A percentile compares a stretch with the other conserved stretches of the same genome.
Evolutionary conservation across 1,284 basidiomycete species (phyloP).

Genomic region (Mycosarcoma maydis): DNA sequence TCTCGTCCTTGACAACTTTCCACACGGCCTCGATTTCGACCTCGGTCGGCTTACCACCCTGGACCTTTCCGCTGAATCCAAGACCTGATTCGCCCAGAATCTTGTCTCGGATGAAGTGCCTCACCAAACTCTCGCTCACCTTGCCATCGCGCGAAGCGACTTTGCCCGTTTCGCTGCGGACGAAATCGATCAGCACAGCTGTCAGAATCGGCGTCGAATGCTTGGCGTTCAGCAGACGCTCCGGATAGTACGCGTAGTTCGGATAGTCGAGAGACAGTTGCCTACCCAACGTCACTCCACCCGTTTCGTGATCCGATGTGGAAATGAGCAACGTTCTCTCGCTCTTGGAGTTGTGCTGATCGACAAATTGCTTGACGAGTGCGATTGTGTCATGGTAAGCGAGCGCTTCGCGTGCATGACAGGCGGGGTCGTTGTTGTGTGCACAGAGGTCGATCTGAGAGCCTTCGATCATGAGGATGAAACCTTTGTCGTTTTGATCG

Average conservation of each 20-base stretch:
- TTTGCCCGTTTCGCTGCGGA: conserved; percentile 6
- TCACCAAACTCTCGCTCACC: conserved; percentile 22
- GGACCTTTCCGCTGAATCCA: conserved; percentile 11
- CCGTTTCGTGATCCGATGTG: conserved; percentile 68
- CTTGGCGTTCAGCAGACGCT: conserved; percentile 64
- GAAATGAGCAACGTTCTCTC: conserved; percentile 66
- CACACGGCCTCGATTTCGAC: conserved; percentile 61
- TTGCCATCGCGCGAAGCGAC: not conserved
- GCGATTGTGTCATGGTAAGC: conserved; percentile 67
- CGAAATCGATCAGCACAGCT: conserved; percentile 52
- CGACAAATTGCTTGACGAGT: conserved; percentile 63
- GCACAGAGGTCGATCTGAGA: conserved; percentile 64
- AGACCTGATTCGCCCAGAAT: conserved; percentile 43
- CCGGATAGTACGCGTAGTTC: conserved; percentile 67
- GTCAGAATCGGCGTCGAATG: conserved; percentile 64
- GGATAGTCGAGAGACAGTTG: conserved; percentile 64
- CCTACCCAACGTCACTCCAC: conserved; percentile 67
- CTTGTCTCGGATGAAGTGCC: conserved; percentile 33
- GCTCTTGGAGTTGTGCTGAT: conserved; percentile 54
- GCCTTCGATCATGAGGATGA: conserved; percentile 64
- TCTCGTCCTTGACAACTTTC: conserved; percentile 28
- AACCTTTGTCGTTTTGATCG: conserved; percentile 47
- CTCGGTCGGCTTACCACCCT: conserved; percentile 38
- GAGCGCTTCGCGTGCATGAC: conserved; percentile 65
- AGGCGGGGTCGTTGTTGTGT: conserved; percentile 59